phyloP scores from a whole-genome alignment of 805 yeast genomes.

The Candida coquimbonensis region DNA sequence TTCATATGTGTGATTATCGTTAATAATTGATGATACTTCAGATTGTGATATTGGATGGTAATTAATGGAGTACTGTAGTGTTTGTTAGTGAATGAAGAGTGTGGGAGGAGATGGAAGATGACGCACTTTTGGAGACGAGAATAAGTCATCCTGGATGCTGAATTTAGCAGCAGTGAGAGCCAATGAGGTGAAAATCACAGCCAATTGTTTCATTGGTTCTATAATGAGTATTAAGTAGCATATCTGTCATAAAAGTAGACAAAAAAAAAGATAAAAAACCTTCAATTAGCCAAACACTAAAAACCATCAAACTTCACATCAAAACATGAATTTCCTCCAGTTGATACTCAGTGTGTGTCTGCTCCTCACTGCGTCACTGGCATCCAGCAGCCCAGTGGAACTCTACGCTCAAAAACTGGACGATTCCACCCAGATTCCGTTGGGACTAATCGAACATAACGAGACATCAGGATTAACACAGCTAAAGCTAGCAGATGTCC shows the following conservation, averaged over 20 bases:
- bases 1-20: not conserved
- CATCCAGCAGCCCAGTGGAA: not conserved
- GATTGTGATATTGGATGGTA: not conserved
- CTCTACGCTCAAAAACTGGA: not conserved
- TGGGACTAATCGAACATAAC: not conserved
- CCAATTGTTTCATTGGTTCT: not conserved
- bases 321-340: no score
- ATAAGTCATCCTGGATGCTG: slow-evolving; percentile 15
- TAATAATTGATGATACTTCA: not conserved
- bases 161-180: slow-evolving; percentile 3
- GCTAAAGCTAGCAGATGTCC: not conserved
- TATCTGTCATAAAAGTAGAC: no score
- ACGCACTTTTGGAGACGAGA: slow-evolving; percentile 18
- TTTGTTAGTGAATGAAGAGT: not conserved
- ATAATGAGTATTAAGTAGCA: no score
- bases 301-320: no score
- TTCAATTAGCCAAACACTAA: not conserved
- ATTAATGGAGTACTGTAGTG: not conserved
- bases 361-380: no score
- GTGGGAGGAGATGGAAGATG: not conserved
- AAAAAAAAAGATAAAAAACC: not conserved
- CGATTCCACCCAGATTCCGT: not conserved
- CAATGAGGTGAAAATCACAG: not conserved
- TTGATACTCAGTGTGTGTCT: no score
- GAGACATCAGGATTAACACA: not conserved